These are phyloP conservation scores for Parathielavia appendiculata DNA, from an alignment of 495 filamentous ascomycete species.

Conservation along the genomic window DNA sequence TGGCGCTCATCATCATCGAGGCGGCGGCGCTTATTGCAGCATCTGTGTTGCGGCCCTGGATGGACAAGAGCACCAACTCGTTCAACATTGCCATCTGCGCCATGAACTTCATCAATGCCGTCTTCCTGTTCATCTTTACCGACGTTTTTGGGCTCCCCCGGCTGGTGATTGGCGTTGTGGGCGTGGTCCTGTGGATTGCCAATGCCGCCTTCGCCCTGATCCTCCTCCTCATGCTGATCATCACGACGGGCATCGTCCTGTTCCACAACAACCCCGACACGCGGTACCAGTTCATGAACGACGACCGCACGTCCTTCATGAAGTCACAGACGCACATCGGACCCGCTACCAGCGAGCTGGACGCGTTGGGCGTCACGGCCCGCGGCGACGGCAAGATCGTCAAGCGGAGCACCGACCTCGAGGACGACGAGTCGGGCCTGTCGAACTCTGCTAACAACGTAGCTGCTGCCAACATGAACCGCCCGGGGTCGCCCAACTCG, in stretches of 20 bases:
- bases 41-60: conserved; percentile 83
- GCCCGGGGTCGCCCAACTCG: conserved; percentile 18
- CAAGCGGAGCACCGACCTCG: conserved; percentile 58
- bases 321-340: conserved; percentile 88
- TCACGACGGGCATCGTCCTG: conserved; percentile 76
- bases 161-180: conserved; percentile 87
- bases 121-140: conserved; percentile 82
- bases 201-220: conserved; percentile 86
- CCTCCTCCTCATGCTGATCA: conserved; percentile 79
- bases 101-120: conserved; percentile 85
- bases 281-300: conserved; percentile 93
- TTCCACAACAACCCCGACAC: conserved; percentile 93
- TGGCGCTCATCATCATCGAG: conserved; percentile 83
- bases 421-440: conserved; percentile 68
- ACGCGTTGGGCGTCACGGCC: conserved; percentile 88
- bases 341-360: conserved; percentile 66
- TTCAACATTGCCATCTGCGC: conserved; percentile 92
- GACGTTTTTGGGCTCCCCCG: conserved; percentile 77
- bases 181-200: conserved; percentile 86
- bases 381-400: conserved; percentile 71
- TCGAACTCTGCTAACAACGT: conserved; percentile 39
- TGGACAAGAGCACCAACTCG: conserved; percentile 98
- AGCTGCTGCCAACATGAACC: conserved; percentile 11
- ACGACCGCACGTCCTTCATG: conserved; percentile 96
- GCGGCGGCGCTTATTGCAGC: conserved; percentile 71